Evolutionary conservation across 805 yeast species (phyloP), one percentile per base, ranked within the genome.

Genomic region (Ogataea saltuana): DNA sequence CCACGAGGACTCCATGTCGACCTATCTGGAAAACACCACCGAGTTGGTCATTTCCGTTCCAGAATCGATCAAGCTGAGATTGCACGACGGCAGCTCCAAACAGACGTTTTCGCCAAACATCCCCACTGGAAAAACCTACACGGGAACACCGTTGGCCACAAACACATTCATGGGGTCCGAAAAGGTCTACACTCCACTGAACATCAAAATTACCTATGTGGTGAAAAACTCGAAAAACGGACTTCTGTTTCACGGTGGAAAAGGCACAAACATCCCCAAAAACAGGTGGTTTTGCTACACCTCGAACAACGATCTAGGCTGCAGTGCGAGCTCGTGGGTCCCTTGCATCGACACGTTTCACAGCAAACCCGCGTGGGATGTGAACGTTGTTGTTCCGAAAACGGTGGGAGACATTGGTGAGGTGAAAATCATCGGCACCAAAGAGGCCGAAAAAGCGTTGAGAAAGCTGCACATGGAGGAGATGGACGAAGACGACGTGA

Each of bases 251-350:
- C 80, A 82, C 27, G 85, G 88, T 12, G 80, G 82, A 9, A 61
- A 64, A 9, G 69, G 74, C 35, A 69, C 81, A 1, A 70, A 71
- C 49, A 60, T 72, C 45, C 65, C 72, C 13, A 61, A 60, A 41
- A 63, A 69, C 26, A 65, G 68, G 35, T 88, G 96, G 95, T 93
- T 84, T 56, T 95, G 88, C 2, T 89, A 85, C 63, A 91, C 98
- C 0, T 72, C 79, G 1, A 90, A 91, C 57, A 74, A 87, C 4
- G 89, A 88, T 21, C 65, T 83, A 33, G 88, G 88, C 13, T 74
- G 85, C 3, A 79, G 93, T 12, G 86, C 98, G 0, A 87, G 96
- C 2, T 84, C 89, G n/a, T 93, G 99, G 99, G 85, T 93, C 37
- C 99, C 99, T 0, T 93, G 99, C 60, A 75, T 93, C 5, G 97